phyloP scores from a whole-genome alignment of 495 filamentous ascomycete genomes.

The Lepidopterella palustris region DNA sequence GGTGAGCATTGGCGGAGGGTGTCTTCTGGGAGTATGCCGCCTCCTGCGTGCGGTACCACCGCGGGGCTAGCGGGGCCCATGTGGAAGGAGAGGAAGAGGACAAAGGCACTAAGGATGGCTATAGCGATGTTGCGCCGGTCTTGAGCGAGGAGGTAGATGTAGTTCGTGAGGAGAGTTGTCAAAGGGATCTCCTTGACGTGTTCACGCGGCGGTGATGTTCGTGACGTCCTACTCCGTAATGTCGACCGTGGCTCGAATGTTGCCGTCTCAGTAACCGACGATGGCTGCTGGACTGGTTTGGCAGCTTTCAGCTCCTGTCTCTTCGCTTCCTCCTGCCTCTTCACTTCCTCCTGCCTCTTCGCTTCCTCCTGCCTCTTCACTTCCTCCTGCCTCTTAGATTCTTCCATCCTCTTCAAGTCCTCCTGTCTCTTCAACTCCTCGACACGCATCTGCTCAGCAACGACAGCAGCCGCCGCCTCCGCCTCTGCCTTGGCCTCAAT shows the following conservation, averaged over 20 bases:
- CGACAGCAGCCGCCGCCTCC: background rate
- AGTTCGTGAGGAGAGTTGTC: constrained; percentile 54
- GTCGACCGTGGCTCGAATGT: background rate
- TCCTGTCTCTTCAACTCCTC: background rate
- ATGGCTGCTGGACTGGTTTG: background rate
- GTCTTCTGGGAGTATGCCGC: background rate
- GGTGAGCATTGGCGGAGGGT: background rate
- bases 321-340: constrained; percentile 18
- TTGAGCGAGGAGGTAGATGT: constrained; percentile 56
- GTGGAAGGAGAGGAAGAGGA: constrained; percentile 15
- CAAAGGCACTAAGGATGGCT: constrained; percentile 41
- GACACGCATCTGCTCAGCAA: background rate
- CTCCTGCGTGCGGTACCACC: background rate
- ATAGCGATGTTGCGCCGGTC: constrained; percentile 70
- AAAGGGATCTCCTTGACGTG: constrained; percentile 31
- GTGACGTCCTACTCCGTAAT: constrained; percentile 9
- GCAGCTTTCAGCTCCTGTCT: constrained; percentile 13
- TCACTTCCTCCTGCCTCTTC: constrained; percentile 15
- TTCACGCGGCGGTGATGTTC: background rate
- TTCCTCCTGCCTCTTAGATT: background rate
- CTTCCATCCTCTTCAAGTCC: background rate
- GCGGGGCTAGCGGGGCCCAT: background rate
- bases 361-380: background rate
- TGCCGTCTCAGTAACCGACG: background rate
- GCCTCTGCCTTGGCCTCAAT: constrained; percentile 10